These are phyloP conservation scores for Suhomyces canberraensis DNA, from an alignment of 805 yeast species.

Conservation along the genomic window DNA sequence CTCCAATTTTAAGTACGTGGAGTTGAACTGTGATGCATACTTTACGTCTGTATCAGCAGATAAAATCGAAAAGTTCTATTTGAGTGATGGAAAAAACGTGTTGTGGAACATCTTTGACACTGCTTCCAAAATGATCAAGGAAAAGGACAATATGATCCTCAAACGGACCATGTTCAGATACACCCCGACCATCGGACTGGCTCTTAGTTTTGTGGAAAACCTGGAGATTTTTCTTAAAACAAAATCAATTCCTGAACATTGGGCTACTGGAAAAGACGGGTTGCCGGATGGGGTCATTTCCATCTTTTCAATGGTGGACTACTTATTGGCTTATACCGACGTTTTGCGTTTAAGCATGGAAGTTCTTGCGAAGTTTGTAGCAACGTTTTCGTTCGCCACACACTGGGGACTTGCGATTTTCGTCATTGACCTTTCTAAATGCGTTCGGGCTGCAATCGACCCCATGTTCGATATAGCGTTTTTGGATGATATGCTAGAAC, in stretches of 20 bases:
- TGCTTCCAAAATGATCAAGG: background rate
- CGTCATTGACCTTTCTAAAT: conserved; percentile 3
- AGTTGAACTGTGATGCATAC: background rate
- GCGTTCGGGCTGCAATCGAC: conserved; percentile 2
- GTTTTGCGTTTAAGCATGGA: conserved; percentile 3
- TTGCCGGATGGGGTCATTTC: conserved; percentile 4
- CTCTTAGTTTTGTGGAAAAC: background rate
- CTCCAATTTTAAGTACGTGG: background rate
- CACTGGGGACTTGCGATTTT: conserved; percentile 6
- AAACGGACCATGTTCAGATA: conserved; percentile 1
- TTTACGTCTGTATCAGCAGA: background rate
- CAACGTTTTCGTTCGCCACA: conserved; percentile 3
- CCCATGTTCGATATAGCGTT: conserved; percentile 1
- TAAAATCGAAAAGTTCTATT: conserved; percentile 1
- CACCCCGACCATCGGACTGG: background rate
- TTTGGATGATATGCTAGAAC: background rate
- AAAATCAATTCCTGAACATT: background rate
- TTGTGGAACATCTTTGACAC: background rate
- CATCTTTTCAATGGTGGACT: conserved; percentile 1
- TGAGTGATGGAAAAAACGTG: conserved; percentile 1
- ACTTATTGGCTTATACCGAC: conserved; percentile 4
- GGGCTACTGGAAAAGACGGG: background rate
- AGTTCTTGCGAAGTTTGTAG: conserved; percentile 1
- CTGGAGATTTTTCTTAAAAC: background rate
- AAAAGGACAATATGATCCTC: background rate